phyloP scores from a whole-genome alignment of 768 basidiomycete species.

The Sistotremastrum suecicum region DNA sequence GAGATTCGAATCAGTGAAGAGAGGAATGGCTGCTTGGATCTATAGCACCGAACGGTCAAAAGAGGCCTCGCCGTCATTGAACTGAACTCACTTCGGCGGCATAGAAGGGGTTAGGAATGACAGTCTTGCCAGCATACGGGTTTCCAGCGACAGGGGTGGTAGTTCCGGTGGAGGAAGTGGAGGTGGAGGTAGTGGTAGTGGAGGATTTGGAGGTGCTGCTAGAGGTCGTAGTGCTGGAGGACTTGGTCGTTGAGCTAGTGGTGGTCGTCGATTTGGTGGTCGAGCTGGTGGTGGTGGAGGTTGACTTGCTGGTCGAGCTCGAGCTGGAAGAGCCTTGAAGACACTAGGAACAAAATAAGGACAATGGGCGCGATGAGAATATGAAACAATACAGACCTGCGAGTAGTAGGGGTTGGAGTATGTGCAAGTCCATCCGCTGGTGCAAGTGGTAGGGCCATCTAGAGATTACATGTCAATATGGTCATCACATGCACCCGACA shows the following conservation, averaged over 20 bases:
- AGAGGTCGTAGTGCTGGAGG: conserved; percentile 7
- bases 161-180: conserved; percentile 14
- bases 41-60: not conserved
- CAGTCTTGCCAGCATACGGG: conserved; percentile 37
- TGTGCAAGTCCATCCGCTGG: conserved; percentile 17
- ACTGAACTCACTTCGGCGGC: conserved; percentile 29
- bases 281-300: conserved; percentile 4
- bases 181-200: conserved; percentile 11
- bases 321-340: conserved; percentile 1
- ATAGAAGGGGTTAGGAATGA: conserved; percentile 37
- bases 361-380: too few relatives aligned
- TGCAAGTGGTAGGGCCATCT: conserved; percentile 21
- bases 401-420: conserved; percentile 19
- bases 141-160: conserved; percentile 31
- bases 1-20: conserved; percentile 33
- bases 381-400: conserved; percentile 11
- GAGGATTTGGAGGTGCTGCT: conserved; percentile 6
- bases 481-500: not conserved
- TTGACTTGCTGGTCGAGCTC: conserved; percentile 3
- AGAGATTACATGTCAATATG: not conserved
- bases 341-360: too few relatives aligned
- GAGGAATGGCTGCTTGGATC: conserved; percentile 26
- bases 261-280: conserved; percentile 6
- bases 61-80: not conserved
- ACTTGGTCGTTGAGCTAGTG: conserved; percentile 4